Percentiles rank a stretch among this genome's conserved stretches.
Conservation (phyloP, 768 basidiomycete species). For the Boletus pseudo-olivaceus region DNA sequence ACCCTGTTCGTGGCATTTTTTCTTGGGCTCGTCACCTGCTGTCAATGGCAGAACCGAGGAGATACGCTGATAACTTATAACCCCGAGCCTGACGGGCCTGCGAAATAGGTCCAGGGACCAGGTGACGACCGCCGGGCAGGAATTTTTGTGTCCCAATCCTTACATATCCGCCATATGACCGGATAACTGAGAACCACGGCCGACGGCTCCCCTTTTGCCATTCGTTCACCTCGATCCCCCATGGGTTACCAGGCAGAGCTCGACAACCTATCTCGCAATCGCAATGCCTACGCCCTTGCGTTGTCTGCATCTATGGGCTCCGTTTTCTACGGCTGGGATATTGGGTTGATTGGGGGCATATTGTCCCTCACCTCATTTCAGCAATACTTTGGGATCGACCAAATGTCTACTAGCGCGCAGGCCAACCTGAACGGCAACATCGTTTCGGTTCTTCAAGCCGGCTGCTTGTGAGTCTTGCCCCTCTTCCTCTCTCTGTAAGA, state of each 20-base stretch:
- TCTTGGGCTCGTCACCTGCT: too few relatives aligned
- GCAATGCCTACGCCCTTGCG: constrained; percentile 46
- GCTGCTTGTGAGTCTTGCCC: constrained; percentile 41
- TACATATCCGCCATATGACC: neutral
- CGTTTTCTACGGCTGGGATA: constrained; percentile 50
- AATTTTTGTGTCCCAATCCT: neutral
- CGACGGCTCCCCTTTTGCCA: neutral
- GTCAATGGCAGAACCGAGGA: neutral
- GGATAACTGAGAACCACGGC: too few relatives aligned
- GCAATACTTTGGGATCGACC: constrained; percentile 44
- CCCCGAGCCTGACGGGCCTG: neutral
- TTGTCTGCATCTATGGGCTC: constrained; percentile 45
- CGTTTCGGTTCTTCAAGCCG: constrained; percentile 48
- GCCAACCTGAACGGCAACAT: constrained; percentile 49
- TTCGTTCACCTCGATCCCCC: neutral
- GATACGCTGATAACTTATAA: neutral
- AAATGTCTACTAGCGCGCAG: constrained; percentile 32
- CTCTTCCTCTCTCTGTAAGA: neutral
- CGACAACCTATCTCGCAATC: constrained; percentile 28
- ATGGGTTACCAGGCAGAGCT: constrained; percentile 30
- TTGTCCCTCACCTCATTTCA: constrained; percentile 45
- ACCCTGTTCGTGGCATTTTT: too few relatives aligned
- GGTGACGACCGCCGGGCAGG: neutral
- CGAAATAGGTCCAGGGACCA: neutral
- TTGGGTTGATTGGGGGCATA: constrained; percentile 49